phyloP scores from a whole-genome alignment of 2,329 filamentous ascomycete genomes.

The Penicillium sp. region DNA sequence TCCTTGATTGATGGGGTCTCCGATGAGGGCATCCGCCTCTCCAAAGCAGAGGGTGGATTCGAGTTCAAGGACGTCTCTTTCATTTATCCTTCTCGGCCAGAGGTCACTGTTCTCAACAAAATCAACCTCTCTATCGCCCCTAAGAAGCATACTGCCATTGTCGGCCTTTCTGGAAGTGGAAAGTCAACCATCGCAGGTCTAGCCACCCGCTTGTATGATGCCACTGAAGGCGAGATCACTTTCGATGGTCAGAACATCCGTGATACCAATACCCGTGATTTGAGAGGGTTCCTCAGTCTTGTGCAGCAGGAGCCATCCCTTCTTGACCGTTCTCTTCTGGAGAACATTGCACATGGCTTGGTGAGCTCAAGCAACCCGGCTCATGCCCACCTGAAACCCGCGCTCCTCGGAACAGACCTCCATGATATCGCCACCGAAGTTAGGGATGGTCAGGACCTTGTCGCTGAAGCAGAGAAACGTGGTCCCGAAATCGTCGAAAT shows the following conservation, averaged over 20 bases:
- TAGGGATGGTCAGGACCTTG: slow-evolving; percentile 50
- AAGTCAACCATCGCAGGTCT: slow-evolving; percentile 64
- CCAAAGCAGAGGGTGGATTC: slow-evolving; percentile 30
- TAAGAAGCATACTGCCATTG: slow-evolving; percentile 52
- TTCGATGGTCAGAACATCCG: slow-evolving; percentile 60
- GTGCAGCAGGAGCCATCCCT: slow-evolving; percentile 26
- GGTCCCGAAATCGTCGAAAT: slow-evolving; percentile 50
- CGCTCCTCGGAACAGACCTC: slow-evolving; percentile 50
- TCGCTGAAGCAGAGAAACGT: slow-evolving; percentile 43
- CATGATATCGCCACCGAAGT: slow-evolving; percentile 43
- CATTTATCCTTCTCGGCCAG: slow-evolving; percentile 32
- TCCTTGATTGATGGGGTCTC: slow-evolving; percentile 46
- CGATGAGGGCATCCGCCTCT: slow-evolving; percentile 21
- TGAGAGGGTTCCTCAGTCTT: slow-evolving; percentile 23
- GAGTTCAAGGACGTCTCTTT: slow-evolving; percentile 38
- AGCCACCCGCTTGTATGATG: slow-evolving; percentile 63
- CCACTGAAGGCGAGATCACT: slow-evolving; percentile 59
- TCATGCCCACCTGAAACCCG: slow-evolving; percentile 22
- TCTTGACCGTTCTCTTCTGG: slow-evolving; percentile 22
- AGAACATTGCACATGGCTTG: slow-evolving; percentile 44
- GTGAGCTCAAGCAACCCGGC: slow-evolving; percentile 31
- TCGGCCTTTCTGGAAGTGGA: slow-evolving; percentile 54
- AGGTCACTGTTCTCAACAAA: slow-evolving; percentile 28
- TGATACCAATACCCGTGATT: slow-evolving; percentile 49
- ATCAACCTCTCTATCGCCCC: slow-evolving; percentile 31